A percentile compares a stretch with the other conserved stretches of the same genome.
Evolutionary conservation across 176 grass and related monocot species (phyloP).

Genomic region (Eragrostis nindensis): DNA sequence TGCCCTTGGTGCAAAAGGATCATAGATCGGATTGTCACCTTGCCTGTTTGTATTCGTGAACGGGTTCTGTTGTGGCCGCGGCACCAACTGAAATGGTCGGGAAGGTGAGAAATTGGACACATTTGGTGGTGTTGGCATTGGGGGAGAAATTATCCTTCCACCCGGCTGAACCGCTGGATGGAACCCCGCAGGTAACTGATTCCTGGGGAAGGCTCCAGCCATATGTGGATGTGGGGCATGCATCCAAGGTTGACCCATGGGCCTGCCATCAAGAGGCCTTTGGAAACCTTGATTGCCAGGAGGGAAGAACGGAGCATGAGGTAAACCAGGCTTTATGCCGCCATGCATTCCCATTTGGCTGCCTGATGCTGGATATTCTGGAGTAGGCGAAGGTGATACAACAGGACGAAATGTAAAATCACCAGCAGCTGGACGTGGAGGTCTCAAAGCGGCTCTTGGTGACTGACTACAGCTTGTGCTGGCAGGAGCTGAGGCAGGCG

Average conservation of each 20-base stretch:
- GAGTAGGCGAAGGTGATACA: constrained; percentile 10
- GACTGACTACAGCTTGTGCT: constrained; percentile 27
- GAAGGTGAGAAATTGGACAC: constrained; percentile 28
- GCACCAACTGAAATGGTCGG: constrained; percentile 42
- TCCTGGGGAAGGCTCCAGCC: constrained; percentile 38
- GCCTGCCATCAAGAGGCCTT: constrained; percentile 42
- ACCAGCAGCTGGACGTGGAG: constrained; percentile 48
- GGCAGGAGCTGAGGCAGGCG: constrained; percentile 33
- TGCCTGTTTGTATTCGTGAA: constrained; percentile 36
- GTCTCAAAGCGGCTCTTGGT: constrained; percentile 45
- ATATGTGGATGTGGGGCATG: constrained; percentile 47
- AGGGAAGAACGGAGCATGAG: constrained; percentile 44
- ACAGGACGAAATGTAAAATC: constrained; percentile 84
- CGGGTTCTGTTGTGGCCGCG: constrained; percentile 38
- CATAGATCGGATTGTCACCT: constrained; percentile 58
- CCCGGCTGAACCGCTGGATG: constrained; percentile 42
- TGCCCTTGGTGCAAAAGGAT: constrained; percentile 61
- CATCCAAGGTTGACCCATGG: constrained; percentile 34
- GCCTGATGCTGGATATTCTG: constrained; percentile 14
- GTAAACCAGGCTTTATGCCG: constrained; percentile 32
- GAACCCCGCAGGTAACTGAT: constrained; percentile 38
- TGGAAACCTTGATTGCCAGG: constrained; percentile 57
- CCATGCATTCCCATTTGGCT: constrained; percentile 38
- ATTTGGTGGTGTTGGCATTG: constrained; percentile 26
- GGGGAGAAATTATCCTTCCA: constrained; percentile 32